phyloP scores from a whole-genome alignment of 192 early-diverging fungal species.

The Funneliformis mosseae region DNA sequence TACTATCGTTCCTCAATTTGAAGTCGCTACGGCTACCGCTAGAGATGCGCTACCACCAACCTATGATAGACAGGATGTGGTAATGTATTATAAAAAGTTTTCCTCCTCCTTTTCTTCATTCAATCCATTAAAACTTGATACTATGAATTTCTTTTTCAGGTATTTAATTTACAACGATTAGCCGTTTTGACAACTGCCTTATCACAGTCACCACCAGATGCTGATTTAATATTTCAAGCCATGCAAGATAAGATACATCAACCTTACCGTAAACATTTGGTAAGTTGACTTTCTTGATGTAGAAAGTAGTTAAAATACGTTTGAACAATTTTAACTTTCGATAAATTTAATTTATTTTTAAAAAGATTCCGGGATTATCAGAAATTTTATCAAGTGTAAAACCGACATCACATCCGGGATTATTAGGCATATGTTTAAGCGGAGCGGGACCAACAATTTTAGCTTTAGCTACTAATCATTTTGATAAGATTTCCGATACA shows the following conservation, averaged over 20 bases:
- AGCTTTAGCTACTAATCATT: conserved; percentile 80
- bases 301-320: too few relatives aligned
- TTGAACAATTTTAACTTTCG: neutral
- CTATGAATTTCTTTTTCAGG: conserved; percentile 38
- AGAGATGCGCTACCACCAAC: conserved; percentile 78
- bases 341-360: neutral
- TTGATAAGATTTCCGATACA: conserved; percentile 78
- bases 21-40: conserved; percentile 90
- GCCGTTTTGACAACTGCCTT: conserved; percentile 89
- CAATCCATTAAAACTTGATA: too few relatives aligned
- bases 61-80: conserved; percentile 82
- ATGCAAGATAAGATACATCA: conserved; percentile 99
- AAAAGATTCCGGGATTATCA: conserved; percentile 81
- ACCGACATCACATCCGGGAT: conserved; percentile 74
- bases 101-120: too few relatives aligned
- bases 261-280: conserved; percentile 88
- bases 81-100: conserved; percentile 36
- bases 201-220: conserved; percentile 67
- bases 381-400: conserved; percentile 79
- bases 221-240: conserved; percentile 81
- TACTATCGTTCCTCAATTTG: conserved; percentile 86
- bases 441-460: conserved; percentile 98
- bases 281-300: conserved; percentile 38
- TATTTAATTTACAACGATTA: conserved; percentile 92
- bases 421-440: conserved; percentile 91